Evolutionary conservation across 352 stramenopile species (phyloP).

Genomic region (Globisporangium emineosum): DNA sequence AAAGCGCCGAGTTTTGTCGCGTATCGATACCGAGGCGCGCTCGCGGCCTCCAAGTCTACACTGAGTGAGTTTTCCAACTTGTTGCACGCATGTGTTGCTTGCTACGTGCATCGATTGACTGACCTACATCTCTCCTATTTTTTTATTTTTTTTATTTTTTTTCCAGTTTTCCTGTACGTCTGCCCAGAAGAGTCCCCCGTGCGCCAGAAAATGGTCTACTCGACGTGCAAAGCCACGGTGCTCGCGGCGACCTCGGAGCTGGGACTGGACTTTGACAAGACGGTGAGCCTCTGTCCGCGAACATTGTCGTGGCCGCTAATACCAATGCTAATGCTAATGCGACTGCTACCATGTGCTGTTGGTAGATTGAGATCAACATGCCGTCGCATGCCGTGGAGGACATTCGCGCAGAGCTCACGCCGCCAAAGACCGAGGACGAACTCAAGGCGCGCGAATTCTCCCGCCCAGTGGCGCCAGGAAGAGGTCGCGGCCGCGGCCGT

Average conservation of each 20-base stretch:
- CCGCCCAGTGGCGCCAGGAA: conserved; percentile 61
- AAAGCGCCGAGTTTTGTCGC: conserved; percentile 76
- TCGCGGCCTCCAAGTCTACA: conserved; percentile 27
- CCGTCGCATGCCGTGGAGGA: conserved; percentile 51
- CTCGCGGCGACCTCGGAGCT: conserved; percentile 61
- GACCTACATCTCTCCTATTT: not conserved
- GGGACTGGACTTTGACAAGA: conserved; percentile 71
- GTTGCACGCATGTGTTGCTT: not conserved
- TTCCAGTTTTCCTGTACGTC: conserved; percentile 86
- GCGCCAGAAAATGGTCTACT: conserved; percentile 90
- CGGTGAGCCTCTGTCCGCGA: conserved; percentile 31
- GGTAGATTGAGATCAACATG: conserved; percentile 76
- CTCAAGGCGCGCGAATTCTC: conserved; percentile 67
- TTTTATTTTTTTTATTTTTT: conserved; percentile 11
- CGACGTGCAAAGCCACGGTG: conserved; percentile 85
- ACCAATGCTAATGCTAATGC: not conserved
- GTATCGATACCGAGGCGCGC: conserved; percentile 58
- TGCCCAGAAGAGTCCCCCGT: conserved; percentile 86
- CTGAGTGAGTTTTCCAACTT: conserved; percentile 32
- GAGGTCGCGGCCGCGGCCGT: conserved; percentile 55
- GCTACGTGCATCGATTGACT: not conserved
- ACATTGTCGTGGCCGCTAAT: too few species aligned
- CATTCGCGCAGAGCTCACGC: conserved; percentile 56
- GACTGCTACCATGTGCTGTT: not conserved
- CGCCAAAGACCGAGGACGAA: conserved; percentile 57